These are phyloP conservation scores for Termitomyces sp. DNA, from an alignment of 768 basidiomycete species.

Conservation along the genomic window DNA sequence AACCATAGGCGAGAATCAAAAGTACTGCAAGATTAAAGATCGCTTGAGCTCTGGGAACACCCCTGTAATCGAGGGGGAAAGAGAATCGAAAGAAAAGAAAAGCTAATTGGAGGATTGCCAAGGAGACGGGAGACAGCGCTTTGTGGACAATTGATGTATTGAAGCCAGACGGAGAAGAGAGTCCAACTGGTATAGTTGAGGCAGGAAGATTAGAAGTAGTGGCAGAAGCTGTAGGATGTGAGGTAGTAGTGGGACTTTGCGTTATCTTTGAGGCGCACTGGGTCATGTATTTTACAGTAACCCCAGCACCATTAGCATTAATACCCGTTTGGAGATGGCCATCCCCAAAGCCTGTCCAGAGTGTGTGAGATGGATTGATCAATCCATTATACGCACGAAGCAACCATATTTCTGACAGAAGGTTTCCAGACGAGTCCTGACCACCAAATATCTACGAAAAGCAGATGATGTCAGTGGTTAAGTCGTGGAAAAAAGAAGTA, in stretches of 20 bases:
- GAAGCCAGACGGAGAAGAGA: slow-evolving; percentile 11
- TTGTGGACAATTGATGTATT: slow-evolving; percentile 42
- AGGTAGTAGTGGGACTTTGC: slow-evolving; percentile 16
- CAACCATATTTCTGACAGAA: slow-evolving; percentile 75
- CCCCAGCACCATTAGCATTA: slow-evolving; percentile 64
- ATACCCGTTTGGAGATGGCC: slow-evolving; percentile 60
- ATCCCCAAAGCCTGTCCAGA: slow-evolving; percentile 62
- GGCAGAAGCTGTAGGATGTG: slow-evolving; percentile 5
- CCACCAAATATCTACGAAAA: slow-evolving; percentile 62
- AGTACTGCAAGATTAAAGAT: slow-evolving; percentile 25
- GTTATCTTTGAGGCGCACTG: slow-evolving; percentile 46
- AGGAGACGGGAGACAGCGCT: slow-evolving; percentile 38
- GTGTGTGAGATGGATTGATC: slow-evolving; percentile 46
- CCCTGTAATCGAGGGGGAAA: slow-evolving; percentile 13
- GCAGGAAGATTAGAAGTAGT: slow-evolving; percentile 12
- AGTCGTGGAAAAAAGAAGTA: not conserved
- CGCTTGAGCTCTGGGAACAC: not conserved
- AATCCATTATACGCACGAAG: slow-evolving; percentile 67
- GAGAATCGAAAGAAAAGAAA: slow-evolving; percentile 31
- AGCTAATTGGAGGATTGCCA: slow-evolving; percentile 31
- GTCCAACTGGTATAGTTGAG: slow-evolving; percentile 11
- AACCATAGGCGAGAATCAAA: slow-evolving; percentile 41
- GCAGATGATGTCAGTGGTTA: not conserved
- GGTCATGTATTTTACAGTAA: slow-evolving; percentile 52
- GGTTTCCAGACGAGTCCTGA: slow-evolving; percentile 56